Evolutionary conservation across 2,329 filamentous ascomycete genomes (phyloP).

Genomic region (Harringtonia aguacate): DNA sequence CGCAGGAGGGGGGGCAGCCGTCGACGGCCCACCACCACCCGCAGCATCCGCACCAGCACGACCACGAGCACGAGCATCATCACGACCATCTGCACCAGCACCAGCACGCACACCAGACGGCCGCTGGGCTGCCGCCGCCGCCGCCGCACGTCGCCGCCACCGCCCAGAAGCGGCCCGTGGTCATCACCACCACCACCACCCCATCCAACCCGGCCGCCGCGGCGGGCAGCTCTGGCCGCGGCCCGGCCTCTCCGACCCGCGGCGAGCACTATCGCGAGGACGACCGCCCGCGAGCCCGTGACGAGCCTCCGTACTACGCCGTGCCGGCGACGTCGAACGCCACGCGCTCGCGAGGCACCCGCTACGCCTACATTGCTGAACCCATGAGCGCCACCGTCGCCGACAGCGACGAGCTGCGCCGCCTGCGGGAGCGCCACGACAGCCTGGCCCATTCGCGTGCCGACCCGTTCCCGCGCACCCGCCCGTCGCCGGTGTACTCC

Average conservation of each 20-base stretch:
- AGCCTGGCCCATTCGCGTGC: conserved; percentile 26
- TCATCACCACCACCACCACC: conserved; percentile 43
- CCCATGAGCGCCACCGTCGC: conserved; percentile 15
- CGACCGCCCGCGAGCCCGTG: conserved; percentile 41
- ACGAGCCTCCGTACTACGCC: conserved; percentile 39
- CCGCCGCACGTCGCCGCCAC: conserved; percentile 32
- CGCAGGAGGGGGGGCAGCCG: background rate
- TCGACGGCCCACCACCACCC: conserved; percentile 1
- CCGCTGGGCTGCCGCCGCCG: conserved; percentile 19
- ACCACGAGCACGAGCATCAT: background rate
- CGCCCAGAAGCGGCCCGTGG: conserved; percentile 38
- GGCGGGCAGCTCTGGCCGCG: background rate
- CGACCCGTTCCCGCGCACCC: conserved; percentile 26
- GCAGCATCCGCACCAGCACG: background rate
- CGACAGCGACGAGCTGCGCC: conserved; percentile 41
- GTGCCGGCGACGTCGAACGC: conserved; percentile 45
- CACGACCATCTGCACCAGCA: background rate
- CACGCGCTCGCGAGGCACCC: conserved; percentile 33
- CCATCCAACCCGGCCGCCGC: conserved; percentile 14
- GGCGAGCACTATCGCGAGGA: conserved; percentile 26
- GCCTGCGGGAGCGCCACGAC: conserved; percentile 38
- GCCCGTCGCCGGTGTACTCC: conserved; percentile 34
- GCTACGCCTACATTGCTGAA: conserved; percentile 21
- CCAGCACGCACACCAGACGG: conserved; percentile 10
- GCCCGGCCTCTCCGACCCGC: conserved; percentile 24